Evolutionary conservation across 805 yeast species (phyloP).

Genomic region (Candida taoyuanica): DNA sequence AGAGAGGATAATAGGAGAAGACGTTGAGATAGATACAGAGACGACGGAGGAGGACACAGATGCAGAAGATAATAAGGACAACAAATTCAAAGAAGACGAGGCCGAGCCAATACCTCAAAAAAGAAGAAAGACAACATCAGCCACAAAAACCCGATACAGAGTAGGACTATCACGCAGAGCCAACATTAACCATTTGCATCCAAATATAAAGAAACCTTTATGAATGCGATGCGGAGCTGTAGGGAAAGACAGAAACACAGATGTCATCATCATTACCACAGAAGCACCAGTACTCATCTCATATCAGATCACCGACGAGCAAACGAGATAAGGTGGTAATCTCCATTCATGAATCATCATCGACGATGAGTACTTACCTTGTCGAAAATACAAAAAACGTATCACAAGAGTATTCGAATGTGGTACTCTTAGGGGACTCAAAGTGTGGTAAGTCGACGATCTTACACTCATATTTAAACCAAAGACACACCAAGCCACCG

Average conservation of each 20-base stretch:
- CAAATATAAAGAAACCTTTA: conserved; percentile 12
- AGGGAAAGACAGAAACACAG: too few relatives aligned
- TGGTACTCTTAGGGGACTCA: conserved; percentile 26
- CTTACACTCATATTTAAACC: conserved; percentile 19
- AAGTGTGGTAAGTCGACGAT: conserved; percentile 27
- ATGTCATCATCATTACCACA: too few relatives aligned
- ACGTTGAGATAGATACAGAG: not conserved
- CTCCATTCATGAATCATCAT: conserved; percentile 1
- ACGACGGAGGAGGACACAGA: not conserved
- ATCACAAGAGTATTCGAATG: not conserved
- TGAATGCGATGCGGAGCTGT: not conserved
- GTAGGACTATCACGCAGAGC: conserved; percentile 26
- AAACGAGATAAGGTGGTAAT: too few relatives aligned
- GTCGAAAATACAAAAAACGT: too few relatives aligned
- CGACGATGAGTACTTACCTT: not conserved
- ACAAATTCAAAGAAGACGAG: too few relatives aligned
- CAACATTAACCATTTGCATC: conserved; percentile 19
- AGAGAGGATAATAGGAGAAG: not conserved
- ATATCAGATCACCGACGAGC: too few relatives aligned
- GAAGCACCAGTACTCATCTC: too few relatives aligned
- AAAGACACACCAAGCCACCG: conserved; percentile 8
- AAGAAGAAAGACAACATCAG: not conserved
- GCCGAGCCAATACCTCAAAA: not conserved
- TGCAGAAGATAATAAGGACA: not conserved
- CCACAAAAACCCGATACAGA: conserved; percentile 16